Percentiles rank a stretch among this genome's conserved stretches.
Conservation (phyloP, 2,329 filamentous ascomycete genomes). For the Coniochaeta prunicola region DNA sequence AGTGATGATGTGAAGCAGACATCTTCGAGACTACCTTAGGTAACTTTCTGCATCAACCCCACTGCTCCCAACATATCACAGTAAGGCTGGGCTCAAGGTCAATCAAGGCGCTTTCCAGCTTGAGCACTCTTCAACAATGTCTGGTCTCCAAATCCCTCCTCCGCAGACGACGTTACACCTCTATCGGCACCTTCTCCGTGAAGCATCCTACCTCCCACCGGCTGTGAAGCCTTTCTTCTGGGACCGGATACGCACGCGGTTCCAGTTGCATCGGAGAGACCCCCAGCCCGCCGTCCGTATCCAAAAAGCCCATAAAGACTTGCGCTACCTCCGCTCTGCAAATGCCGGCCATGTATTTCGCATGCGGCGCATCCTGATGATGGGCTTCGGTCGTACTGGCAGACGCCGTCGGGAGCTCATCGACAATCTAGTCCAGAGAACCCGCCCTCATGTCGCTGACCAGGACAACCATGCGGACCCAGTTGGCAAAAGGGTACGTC, state of each 20-base stretch:
- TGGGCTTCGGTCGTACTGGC: conserved; percentile 47
- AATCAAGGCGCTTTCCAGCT: not conserved
- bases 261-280: conserved; percentile 30
- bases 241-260: conserved; percentile 35
- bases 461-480: not conserved
- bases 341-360: conserved; percentile 40
- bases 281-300: conserved; percentile 20
- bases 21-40: too few relatives aligned
- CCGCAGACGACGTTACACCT: conserved; percentile 27
- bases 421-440: conserved; percentile 25
- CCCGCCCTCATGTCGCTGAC: conserved; percentile 7
- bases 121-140: not conserved
- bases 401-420: conserved; percentile 42
- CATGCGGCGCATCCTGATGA: conserved; percentile 39
- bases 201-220: conserved; percentile 51
- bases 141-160: not conserved
- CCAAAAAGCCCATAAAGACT: conserved; percentile 30
- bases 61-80: too few relatives aligned
- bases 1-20: too few relatives aligned
- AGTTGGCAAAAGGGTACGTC: not conserved
- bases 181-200: conserved; percentile 54
- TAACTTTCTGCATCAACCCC: too few relatives aligned
- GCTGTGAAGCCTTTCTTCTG: conserved; percentile 37
- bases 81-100: not conserved
- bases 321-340: conserved; percentile 44